A percentile compares a stretch with the other conserved stretches of the same genome.
phyloP scores from a whole-genome alignment of 805 yeast genomes.

The Candida sonorensis region DNA sequence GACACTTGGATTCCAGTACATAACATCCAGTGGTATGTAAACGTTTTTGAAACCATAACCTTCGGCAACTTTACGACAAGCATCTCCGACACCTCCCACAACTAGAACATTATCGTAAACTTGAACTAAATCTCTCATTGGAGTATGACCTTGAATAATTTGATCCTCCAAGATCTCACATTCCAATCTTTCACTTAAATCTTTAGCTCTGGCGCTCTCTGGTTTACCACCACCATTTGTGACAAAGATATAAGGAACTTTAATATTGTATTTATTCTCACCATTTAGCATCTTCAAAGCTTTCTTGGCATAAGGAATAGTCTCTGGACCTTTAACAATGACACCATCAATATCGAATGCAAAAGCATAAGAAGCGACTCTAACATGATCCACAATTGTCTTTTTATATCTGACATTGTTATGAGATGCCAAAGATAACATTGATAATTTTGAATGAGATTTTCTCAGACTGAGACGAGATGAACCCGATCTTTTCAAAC shows the following conservation, averaged over 20 bases:
- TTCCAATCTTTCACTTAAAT: constrained; percentile 55
- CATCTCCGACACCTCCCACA: constrained; percentile 84
- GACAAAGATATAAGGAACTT: constrained; percentile 77
- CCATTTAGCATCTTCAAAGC: constrained; percentile 74
- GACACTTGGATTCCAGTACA: constrained; percentile 83
- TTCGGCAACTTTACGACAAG: constrained; percentile 76
- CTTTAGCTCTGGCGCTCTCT: constrained; percentile 66
- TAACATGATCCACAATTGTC: constrained; percentile 53
- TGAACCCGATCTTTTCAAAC: constrained; percentile 12
- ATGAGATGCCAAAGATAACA: constrained; percentile 19
- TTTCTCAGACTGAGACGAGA: constrained; percentile 12
- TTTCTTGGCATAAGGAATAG: constrained; percentile 72
- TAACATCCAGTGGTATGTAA: constrained; percentile 72
- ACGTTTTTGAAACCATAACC: constrained; percentile 81
- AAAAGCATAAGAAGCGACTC: constrained; percentile 80
- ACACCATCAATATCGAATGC: constrained; percentile 95
- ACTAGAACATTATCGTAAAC: constrained; percentile 69
- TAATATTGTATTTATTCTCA: constrained; percentile 66
- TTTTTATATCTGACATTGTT: constrained; percentile 39
- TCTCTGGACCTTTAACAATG: constrained; percentile 74
- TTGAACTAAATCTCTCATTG: constrained; percentile 76
- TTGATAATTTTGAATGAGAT: constrained; percentile 21
- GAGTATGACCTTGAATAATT: constrained; percentile 90
- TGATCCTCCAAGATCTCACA: constrained; percentile 64
- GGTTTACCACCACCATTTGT: constrained; percentile 93